Conservation (phyloP, 2,329 filamentous ascomycete genomes). For the Emmonsiellopsis sp. region DNA sequence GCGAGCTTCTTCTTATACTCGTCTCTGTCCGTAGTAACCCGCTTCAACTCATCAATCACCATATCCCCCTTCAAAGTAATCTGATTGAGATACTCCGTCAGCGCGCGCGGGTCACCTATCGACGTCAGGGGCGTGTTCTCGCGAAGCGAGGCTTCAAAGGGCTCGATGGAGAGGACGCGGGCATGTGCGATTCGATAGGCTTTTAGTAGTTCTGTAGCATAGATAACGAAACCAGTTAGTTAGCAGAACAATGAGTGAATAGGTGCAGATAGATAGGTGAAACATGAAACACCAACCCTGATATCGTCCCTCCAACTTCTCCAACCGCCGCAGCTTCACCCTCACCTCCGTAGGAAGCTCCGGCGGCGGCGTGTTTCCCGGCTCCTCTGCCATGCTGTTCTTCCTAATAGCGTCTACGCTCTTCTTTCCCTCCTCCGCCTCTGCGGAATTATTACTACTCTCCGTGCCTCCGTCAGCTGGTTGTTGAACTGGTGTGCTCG, state of each 20-base stretch:
- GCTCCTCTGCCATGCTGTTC: conserved; percentile 9
- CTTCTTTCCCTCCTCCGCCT: conserved; percentile 18
- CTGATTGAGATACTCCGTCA: conserved; percentile 86
- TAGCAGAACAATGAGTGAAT: background rate
- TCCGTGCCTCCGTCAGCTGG: conserved; percentile 24
- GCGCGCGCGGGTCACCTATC: conserved; percentile 72
- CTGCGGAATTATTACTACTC: conserved; percentile 15
- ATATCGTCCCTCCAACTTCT: conserved; percentile 81
- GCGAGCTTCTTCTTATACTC: conserved; percentile 67
- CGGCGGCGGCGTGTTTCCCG: conserved; percentile 18
- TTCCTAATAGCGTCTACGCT: conserved; percentile 16
- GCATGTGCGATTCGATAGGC: conserved; percentile 89
- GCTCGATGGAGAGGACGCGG: conserved; percentile 77
- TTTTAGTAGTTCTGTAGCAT: conserved; percentile 62
- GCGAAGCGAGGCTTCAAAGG: conserved; percentile 81
- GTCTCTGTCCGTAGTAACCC: conserved; percentile 74
- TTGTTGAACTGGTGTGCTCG: conserved; percentile 46
- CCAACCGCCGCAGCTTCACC: conserved; percentile 71
- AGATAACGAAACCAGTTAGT: background rate
- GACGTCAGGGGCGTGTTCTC: conserved; percentile 88
- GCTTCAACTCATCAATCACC: conserved; percentile 87
- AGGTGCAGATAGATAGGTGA: background rate
- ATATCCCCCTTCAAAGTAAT: conserved; percentile 79
- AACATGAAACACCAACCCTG: conserved; percentile 48
- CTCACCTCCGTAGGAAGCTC: conserved; percentile 68